These are phyloP conservation scores for Alternaria solani DNA, from an alignment of 2,329 filamentous ascomycete species.

Conservation along the genomic window DNA sequence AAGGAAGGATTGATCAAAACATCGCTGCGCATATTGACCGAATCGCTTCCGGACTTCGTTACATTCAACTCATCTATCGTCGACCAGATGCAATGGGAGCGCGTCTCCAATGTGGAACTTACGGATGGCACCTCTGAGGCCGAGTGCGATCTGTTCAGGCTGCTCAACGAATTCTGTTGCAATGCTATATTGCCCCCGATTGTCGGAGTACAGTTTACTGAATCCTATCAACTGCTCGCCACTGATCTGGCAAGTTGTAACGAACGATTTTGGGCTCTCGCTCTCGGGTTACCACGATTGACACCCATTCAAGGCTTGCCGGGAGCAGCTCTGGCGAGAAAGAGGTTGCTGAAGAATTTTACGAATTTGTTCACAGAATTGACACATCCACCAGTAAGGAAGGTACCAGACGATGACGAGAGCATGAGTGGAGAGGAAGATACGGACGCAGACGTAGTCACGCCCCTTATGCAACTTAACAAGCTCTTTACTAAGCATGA, in stretches of 20 bases:
- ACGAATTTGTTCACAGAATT: conserved; percentile 38
- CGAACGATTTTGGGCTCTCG: conserved; percentile 61
- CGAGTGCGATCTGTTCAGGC: conserved; percentile 54
- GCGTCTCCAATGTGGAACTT: conserved; percentile 57
- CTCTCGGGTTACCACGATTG: conserved; percentile 65
- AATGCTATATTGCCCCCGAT: conserved; percentile 58
- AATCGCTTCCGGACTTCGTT: conserved; percentile 63
- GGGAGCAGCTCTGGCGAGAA: conserved; percentile 45
- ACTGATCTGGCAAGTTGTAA: conserved; percentile 66
- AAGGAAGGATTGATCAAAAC: conserved; percentile 51
- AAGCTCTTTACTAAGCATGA: conserved; percentile 41
- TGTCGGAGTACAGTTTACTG: conserved; percentile 61
- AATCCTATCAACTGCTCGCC: conserved; percentile 54
- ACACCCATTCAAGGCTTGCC: conserved; percentile 60
- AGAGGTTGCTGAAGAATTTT: conserved; percentile 40
- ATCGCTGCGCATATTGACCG: conserved; percentile 41
- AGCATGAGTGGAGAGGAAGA: conserved; percentile 46
- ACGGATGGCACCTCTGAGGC: conserved; percentile 55
- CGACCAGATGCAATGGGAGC: conserved; percentile 70
- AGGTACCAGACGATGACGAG: conserved; percentile 41
- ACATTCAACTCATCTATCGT: conserved; percentile 67
- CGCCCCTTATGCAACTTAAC: conserved; percentile 43
- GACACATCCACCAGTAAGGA: conserved; percentile 37
- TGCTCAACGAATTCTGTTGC: conserved; percentile 67
- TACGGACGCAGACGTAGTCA: conserved; percentile 44